These are phyloP conservation scores for Pseudevernia furfuracea DNA, from an alignment of 495 filamentous ascomycete species.

Conservation along the genomic window DNA sequence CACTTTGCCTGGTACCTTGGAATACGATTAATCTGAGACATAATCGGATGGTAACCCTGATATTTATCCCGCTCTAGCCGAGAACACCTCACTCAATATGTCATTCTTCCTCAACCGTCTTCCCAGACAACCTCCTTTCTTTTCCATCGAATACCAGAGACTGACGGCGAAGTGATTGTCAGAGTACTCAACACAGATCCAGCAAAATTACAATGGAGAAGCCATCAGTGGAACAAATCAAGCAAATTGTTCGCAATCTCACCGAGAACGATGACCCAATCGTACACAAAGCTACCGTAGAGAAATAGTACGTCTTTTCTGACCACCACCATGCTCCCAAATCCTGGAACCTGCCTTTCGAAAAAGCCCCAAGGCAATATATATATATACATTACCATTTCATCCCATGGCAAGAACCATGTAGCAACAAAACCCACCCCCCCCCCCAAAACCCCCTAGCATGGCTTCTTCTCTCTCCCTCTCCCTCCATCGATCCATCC, in stretches of 20 bases:
- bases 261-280: slow-evolving; percentile 9
- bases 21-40: no score
- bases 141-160: no score
- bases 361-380: neutral
- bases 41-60: no score
- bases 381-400: neutral
- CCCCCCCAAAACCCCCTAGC: neutral
- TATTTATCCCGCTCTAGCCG: neutral
- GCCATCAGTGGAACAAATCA: neutral
- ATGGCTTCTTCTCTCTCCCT: neutral
- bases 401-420: no score
- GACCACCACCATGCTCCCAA: no score
- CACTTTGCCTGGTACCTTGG: neutral
- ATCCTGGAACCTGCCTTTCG: neutral
- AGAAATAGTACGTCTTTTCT: neutral
- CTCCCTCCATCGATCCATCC: neutral
- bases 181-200: no score
- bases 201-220: neutral
- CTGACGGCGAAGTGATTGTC: no score
- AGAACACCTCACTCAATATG: neutral
- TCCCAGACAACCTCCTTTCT: no score
- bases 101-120: neutral
- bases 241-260: slow-evolving; percentile 4
- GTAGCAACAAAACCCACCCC: no score
- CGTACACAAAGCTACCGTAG: neutral